Evolutionary conservation across 202 grass and related monocot genomes (phyloP), one percentile per base, ranked within the genome.

Genomic region (Panicum hallii): DNA sequence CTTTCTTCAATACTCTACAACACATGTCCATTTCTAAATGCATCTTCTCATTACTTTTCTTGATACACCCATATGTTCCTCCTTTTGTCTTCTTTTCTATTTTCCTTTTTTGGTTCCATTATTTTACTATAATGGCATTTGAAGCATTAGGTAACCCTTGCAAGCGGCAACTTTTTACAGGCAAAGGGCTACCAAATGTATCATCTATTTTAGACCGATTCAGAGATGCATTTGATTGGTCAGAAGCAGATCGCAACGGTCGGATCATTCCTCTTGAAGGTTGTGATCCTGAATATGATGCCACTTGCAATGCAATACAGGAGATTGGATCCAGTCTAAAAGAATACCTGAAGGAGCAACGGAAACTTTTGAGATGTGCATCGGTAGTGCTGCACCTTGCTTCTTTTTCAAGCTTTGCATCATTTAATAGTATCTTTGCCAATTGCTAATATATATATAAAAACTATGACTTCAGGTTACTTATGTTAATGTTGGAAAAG

Each of bases 171-270:
- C 67, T 83, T 19, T 86, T 79, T 90, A 86, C 81, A 98, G 96
- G 93, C 76, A 92, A 86, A 93, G 78, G 91, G 63, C 52, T 98
- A 78, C 91, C 85, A 78, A 40, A 98, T 57, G 81, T 94, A 36
- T 95, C 75, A 17, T 84, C 84, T 71, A 75, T 91, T 86, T 76
- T 98, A 70, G 91, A 92, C 42, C 75, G 87, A 84, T 98, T 98
- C 63, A 90, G 82, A 64, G 86, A 93, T 77, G 93, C 95, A 85
- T 98, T 98, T 98, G 89, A 98, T 93, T 98, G 95, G 95, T 92
- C 95, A 87, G 91, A 98, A 83, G 95, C 95, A 73, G 91, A 98
- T 32, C 46, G 6, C 22, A 87, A 85, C 81, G 95, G 95, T 60
- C 83, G 93, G 74, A 90, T 98, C 58, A 93, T 95, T 83, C 95